These are phyloP conservation scores for Xylaria grammica DNA, from an alignment of 495 filamentous ascomycete genomes.

Conservation along the genomic window DNA sequence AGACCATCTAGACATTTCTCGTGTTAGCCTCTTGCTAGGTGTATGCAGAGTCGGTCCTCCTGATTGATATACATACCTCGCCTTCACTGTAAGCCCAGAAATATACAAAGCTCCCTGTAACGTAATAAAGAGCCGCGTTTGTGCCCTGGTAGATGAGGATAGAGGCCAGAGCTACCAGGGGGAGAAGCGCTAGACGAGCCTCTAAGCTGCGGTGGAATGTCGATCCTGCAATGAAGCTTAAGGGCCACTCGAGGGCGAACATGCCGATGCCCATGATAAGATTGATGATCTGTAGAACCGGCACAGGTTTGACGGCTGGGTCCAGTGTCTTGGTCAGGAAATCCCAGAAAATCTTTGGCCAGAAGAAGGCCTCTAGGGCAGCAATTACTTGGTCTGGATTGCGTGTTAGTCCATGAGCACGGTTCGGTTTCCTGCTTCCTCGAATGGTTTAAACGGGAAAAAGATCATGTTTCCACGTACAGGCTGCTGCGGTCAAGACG, in stretches of 20 bases:
- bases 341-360: constrained; percentile 99
- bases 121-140: constrained; percentile 90
- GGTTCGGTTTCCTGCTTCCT: background rate
- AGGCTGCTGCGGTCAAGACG: constrained; percentile 80
- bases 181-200: constrained; percentile 80
- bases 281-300: constrained; percentile 92
- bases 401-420: constrained; percentile 35
- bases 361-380: constrained; percentile 88
- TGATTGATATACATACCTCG: constrained; percentile 64
- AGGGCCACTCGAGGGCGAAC: constrained; percentile 90
- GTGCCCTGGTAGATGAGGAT: constrained; percentile 89
- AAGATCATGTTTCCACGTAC: constrained; percentile 57
- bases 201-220: constrained; percentile 86
- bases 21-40: background rate
- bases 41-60: background rate
- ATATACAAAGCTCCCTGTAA: constrained; percentile 84
- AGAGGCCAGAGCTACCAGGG: constrained; percentile 74
- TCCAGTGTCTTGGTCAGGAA: constrained; percentile 92
- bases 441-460: background rate
- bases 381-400: constrained; percentile 81
- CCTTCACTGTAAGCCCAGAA: constrained; percentile 98
- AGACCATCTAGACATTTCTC: constrained; percentile 46
- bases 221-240: constrained; percentile 68
- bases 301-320: constrained; percentile 80
- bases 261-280: constrained; percentile 84